phyloP scores from a whole-genome alignment of 2,329 filamentous ascomycete species.

The Ophiostoma tasmaniense region DNA sequence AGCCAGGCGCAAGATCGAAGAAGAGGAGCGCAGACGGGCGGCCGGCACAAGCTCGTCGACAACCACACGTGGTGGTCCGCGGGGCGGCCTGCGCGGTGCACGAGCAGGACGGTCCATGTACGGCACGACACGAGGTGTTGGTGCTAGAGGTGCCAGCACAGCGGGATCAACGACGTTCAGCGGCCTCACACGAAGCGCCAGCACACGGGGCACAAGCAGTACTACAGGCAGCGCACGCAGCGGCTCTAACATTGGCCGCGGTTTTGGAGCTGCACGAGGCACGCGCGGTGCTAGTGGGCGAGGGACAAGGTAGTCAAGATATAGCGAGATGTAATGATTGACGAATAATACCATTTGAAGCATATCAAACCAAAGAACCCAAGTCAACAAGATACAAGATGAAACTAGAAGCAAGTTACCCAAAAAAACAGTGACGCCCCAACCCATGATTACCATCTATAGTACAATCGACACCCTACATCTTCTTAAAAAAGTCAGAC shows the following conservation, averaged over 20 bases:
- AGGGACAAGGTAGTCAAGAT: background rate
- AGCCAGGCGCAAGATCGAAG: slow-evolving; percentile 53
- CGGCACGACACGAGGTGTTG: slow-evolving; percentile 4
- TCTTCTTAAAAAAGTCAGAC: slow-evolving; percentile 83
- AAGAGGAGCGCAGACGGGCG: slow-evolving; percentile 44
- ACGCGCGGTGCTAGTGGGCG: background rate
- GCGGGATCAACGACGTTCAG: slow-evolving; percentile 11
- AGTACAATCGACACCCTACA: slow-evolving; percentile 22
- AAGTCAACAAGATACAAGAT: background rate
- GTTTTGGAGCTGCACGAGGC: background rate
- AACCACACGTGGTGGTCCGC: background rate
- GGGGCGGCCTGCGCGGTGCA: slow-evolving; percentile 10
- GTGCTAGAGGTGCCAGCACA: slow-evolving; percentile 5
- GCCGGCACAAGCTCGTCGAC: slow-evolving; percentile 5
- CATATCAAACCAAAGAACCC: background rate
- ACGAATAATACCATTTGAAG: background rate
- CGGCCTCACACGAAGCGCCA: slow-evolving; percentile 15
- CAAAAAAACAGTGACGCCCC: background rate
- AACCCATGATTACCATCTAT: background rate
- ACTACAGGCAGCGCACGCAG: slow-evolving; percentile 5
- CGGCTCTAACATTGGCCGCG: slow-evolving; percentile 36
- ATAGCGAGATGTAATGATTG: background rate
- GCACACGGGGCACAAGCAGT: slow-evolving; percentile 4
- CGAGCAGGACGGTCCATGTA: slow-evolving; percentile 11
- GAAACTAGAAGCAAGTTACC: background rate